A percentile compares a stretch with the other conserved stretches of the same genome.
These are phyloP conservation scores for Boletus huronensis DNA, from an alignment of 768 basidiomycete species.

Conservation along the genomic window DNA sequence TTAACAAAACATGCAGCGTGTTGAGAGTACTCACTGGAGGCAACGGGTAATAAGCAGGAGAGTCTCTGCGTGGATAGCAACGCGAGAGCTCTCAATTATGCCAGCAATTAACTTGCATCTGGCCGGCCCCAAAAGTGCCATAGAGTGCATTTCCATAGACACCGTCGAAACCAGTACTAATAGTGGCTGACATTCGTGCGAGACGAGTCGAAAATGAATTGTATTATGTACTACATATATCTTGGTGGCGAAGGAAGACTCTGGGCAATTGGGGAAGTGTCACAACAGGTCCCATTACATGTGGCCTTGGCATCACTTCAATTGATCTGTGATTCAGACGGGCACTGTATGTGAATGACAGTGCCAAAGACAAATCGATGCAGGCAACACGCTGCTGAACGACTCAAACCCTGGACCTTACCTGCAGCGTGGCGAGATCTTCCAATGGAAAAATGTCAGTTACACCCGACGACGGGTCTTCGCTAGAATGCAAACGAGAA, in stretches of 20 bases:
- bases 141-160: neutral
- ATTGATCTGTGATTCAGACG: neutral
- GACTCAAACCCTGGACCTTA: neutral
- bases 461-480: neutral
- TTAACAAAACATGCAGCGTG: neutral
- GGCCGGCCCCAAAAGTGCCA: neutral
- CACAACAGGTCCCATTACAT: neutral
- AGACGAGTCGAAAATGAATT: neutral
- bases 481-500: neutral
- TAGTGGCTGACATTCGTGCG: no score
- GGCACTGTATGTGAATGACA: neutral
- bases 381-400: neutral
- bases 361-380: no score
- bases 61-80: neutral
- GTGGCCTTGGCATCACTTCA: slow-evolving; percentile 6
- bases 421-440: neutral
- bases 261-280: neutral
- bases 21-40: neutral
- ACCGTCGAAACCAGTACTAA: no score
- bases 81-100: neutral
- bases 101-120: neutral
- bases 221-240: no score
- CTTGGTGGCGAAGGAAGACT: neutral
- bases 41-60: neutral
- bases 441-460: neutral